Percentiles rank a stretch among this genome's conserved stretches.
Conservation (phyloP, 2,329 filamentous ascomycete genomes). For the Diaporthe helianthi region DNA sequence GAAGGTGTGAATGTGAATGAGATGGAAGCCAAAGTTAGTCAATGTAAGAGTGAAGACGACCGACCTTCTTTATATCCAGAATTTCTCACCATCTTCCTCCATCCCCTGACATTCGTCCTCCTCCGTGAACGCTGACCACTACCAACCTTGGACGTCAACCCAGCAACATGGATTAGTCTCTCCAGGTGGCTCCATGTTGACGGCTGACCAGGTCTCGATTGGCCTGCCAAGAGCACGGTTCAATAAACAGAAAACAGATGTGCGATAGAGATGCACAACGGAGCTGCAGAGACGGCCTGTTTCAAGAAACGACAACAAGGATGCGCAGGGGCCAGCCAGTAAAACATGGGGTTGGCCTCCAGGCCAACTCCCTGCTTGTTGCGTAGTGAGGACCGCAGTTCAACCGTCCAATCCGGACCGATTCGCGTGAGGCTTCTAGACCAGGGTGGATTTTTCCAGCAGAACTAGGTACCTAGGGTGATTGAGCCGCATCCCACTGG, state of each 20-base stretch:
- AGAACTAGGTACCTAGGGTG: background rate
- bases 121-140: background rate
- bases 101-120: background rate
- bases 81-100: background rate
- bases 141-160: background rate
- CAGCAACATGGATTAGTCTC: conserved; percentile 1
- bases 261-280: background rate
- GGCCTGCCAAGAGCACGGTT: conserved; percentile 7
- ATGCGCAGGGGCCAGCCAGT: conserved; percentile 2
- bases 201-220: background rate
- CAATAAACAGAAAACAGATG: conserved; percentile 22
- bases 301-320: conserved; percentile 19
- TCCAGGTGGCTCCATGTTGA: background rate
- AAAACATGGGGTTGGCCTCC: background rate
- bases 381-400: background rate
- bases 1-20: conserved; percentile 10
- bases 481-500: conserved; percentile 20
- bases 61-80: conserved; percentile 2
- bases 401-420: background rate
- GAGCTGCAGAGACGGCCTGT: conserved; percentile 10
- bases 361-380: background rate
- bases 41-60: background rate
- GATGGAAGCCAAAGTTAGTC: background rate
- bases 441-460: conserved; percentile 1
- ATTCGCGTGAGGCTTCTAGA: background rate